Conservation (phyloP, 164 flowering plant species). For the Litsea cubeba region DNA sequence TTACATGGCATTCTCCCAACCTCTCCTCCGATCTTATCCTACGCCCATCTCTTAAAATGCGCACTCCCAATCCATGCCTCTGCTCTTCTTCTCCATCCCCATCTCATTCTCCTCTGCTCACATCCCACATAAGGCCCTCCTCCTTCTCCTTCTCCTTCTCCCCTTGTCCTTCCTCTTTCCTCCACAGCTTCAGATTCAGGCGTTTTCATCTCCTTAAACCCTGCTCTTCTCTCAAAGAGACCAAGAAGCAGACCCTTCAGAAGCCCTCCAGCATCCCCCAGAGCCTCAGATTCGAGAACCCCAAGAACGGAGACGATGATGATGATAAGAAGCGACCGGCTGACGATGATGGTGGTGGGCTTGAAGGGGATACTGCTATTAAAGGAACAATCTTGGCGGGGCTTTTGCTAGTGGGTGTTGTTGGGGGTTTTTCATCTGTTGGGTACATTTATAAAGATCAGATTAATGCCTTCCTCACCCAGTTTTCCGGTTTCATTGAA, state of each 20-base stretch:
- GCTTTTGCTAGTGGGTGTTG: conserved; percentile 72
- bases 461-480: conserved; percentile 73
- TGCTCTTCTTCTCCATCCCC: conserved; percentile 14
- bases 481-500: conserved; percentile 79
- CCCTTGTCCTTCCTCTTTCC: conserved; percentile 10
- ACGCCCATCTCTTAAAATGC: conserved; percentile 35
- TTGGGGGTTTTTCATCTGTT: conserved; percentile 77
- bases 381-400: conserved; percentile 91
- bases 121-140: conserved; percentile 16
- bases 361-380: conserved; percentile 46
- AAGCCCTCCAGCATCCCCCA: conserved; percentile 44
- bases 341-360: conserved; percentile 19
- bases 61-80: conserved; percentile 27
- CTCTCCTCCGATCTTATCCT: conserved; percentile 17
- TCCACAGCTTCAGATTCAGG: conserved; percentile 38
- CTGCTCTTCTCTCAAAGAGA: conserved; percentile 63
- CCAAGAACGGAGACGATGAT: conserved; percentile 24
- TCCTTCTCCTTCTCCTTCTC: conserved; percentile 7
- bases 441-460: conserved; percentile 90
- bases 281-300: conserved; percentile 41
- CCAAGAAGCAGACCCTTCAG: conserved; percentile 55
- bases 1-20: background rate
- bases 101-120: background rate
- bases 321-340: conserved; percentile 11
- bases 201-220: conserved; percentile 56